phyloP scores from a whole-genome alignment of 108 stramenopile species.

The Cyclostephanos invisitatus region DNA sequence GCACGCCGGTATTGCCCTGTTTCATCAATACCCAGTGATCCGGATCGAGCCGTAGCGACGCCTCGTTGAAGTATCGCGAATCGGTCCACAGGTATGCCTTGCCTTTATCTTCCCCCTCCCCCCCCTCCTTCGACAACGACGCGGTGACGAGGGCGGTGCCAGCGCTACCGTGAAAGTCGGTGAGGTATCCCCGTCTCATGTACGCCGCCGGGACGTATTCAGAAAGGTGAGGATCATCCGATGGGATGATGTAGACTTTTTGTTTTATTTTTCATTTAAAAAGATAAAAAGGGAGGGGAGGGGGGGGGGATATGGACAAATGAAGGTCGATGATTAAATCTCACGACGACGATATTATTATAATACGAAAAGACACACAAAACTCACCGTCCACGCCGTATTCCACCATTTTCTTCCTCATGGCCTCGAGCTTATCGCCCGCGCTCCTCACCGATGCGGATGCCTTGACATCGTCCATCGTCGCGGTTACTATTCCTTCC shows the following conservation, averaged over 20 bases:
- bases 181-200: conserved; percentile 85
- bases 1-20: conserved; percentile 67
- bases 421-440: conserved; percentile 51
- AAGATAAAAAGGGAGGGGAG: neutral
- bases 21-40: conserved; percentile 86
- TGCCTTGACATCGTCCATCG: conserved; percentile 18
- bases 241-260: conserved; percentile 72
- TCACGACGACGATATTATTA: neutral
- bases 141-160: conserved; percentile 92
- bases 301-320: neutral
- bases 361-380: too few species aligned
- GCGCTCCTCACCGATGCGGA: conserved; percentile 41
- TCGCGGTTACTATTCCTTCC: neutral
- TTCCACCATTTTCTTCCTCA: conserved; percentile 68
- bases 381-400: conserved; percentile 57
- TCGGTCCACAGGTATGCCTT: conserved; percentile 92
- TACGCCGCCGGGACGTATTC: conserved; percentile 95
- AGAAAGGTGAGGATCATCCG: conserved; percentile 91
- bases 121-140: conserved; percentile 9
- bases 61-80: conserved; percentile 96
- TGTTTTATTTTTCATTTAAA: neutral
- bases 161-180: conserved; percentile 92
- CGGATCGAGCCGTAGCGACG: conserved; percentile 69
- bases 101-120: conserved; percentile 5
- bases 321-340: neutral